These are phyloP conservation scores for Histomonas meleagridis DNA, from an alignment of 208 protist species.

Conservation along the genomic window DNA sequence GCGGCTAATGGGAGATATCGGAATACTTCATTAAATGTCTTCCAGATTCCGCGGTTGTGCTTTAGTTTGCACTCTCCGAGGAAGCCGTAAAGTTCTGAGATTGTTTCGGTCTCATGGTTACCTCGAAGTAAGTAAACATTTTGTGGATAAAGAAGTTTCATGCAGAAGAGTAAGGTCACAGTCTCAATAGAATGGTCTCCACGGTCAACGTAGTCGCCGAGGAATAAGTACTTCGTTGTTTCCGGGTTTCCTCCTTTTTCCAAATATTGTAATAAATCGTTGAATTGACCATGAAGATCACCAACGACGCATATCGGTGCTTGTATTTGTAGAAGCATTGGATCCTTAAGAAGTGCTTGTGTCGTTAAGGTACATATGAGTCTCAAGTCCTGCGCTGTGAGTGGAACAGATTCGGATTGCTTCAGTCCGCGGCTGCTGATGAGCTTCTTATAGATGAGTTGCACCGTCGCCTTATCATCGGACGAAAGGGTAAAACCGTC, in stretches of 20 bases:
- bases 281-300: slow-evolving; percentile 27
- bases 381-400: too few species aligned
- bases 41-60: slow-evolving; percentile 94
- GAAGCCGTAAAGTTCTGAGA: slow-evolving; percentile 97
- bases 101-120: slow-evolving; percentile 90
- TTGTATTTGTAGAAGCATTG: neutral
- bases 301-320: neutral
- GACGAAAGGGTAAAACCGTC: too few species aligned
- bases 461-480: too few species aligned
- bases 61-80: slow-evolving; percentile 93
- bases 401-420: too few species aligned
- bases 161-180: slow-evolving; percentile 69
- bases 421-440: too few species aligned
- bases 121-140: slow-evolving; percentile 72
- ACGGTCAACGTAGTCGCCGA: slow-evolving; percentile 27
- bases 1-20: slow-evolving; percentile 93
- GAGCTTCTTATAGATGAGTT: too few species aligned
- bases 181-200: neutral
- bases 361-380: neutral
- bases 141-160: slow-evolving; percentile 66
- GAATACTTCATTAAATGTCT: slow-evolving; percentile 93
- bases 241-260: neutral
- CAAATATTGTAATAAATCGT: slow-evolving; percentile 17
- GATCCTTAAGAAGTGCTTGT: neutral
- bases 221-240: slow-evolving; percentile 20